These are phyloP conservation scores for Mortierella sp. DNA, from an alignment of 371 early-diverging fungal species.

Conservation along the genomic window DNA sequence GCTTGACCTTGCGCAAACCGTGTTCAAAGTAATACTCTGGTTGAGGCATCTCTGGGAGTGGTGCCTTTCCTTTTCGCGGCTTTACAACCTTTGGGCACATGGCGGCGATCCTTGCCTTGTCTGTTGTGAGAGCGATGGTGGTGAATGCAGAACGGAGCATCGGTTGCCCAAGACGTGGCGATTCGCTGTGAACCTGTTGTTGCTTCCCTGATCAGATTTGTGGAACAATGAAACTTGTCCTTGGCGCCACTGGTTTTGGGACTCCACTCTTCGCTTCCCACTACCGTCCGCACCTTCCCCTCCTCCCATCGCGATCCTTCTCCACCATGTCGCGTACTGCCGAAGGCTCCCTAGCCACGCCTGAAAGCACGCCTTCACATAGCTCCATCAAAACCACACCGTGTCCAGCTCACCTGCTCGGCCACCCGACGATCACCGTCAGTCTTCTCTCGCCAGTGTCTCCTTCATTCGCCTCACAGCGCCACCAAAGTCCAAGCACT, in stretches of 20 bases:
- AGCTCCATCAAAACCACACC: not conserved
- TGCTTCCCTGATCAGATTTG: no score
- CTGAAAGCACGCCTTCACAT: not conserved
- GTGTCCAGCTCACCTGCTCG: conserved; percentile 21
- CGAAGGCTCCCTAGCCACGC: conserved; percentile 13
- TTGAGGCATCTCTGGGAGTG: conserved; percentile 3
- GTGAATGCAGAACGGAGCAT: conserved; percentile 18
- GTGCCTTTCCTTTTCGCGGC: conserved; percentile 18
- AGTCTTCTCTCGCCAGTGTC: conserved; percentile 10
- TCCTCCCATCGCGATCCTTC: not conserved
- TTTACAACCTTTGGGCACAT: conserved; percentile 23
- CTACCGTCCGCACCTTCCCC: not conserved
- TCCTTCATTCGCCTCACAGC: conserved; percentile 8
- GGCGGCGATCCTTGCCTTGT: not conserved
- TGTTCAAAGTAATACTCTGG: conserved; percentile 42
- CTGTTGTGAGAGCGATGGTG: not conserved
- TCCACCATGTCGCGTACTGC: conserved; percentile 7
- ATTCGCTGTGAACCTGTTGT: not conserved
- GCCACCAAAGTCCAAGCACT: conserved; percentile 22
- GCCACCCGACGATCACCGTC: conserved; percentile 26
- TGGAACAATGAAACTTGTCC: no score
- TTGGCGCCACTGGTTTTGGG: no score
- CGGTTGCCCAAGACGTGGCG: not conserved
- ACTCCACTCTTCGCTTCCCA: no score
- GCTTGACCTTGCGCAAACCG: conserved; percentile 45